phyloP scores from a whole-genome alignment of 495 filamentous ascomycete genomes.

The Neurospora sp. region DNA sequence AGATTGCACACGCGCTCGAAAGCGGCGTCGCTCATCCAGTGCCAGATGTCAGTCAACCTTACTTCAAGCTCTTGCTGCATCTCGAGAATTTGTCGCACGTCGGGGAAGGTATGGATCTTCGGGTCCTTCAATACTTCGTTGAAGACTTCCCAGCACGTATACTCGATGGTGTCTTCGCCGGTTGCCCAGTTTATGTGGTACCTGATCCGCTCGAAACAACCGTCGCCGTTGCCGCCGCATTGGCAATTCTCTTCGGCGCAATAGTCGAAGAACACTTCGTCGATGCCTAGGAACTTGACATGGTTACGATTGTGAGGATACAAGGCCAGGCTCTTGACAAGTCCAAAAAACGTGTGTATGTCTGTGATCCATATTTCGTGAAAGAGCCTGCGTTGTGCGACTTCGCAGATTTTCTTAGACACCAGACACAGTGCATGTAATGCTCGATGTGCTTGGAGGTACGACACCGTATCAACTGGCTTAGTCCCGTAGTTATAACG shows the following conservation, averaged over 20 bases:
- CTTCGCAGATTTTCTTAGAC: neutral
- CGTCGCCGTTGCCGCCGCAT: neutral
- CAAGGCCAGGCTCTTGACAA: neutral
- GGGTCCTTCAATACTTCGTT: neutral
- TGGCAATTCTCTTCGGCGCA: neutral
- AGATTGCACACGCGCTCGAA: neutral
- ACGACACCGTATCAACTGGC: neutral
- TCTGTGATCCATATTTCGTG: neutral
- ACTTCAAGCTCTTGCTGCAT: neutral
- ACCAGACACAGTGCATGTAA: neutral
- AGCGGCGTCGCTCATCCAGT: neutral
- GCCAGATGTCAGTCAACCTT: neutral
- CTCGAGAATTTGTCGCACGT: neutral
- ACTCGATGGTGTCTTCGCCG: no score
- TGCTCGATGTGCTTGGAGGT: neutral
- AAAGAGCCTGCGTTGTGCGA: neutral
- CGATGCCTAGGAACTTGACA: neutral
- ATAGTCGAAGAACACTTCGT: neutral
- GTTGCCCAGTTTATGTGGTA: neutral
- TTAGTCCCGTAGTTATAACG: neutral
- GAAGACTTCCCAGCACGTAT: neutral
- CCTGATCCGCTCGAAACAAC: neutral
- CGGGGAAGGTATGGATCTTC: neutral
- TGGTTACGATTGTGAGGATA: neutral
- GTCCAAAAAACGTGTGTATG: neutral